Evolutionary conservation across 176 grass and related monocot species (phyloP), one percentile per base, ranked within the genome.

Genomic region (Secale cereale): DNA sequence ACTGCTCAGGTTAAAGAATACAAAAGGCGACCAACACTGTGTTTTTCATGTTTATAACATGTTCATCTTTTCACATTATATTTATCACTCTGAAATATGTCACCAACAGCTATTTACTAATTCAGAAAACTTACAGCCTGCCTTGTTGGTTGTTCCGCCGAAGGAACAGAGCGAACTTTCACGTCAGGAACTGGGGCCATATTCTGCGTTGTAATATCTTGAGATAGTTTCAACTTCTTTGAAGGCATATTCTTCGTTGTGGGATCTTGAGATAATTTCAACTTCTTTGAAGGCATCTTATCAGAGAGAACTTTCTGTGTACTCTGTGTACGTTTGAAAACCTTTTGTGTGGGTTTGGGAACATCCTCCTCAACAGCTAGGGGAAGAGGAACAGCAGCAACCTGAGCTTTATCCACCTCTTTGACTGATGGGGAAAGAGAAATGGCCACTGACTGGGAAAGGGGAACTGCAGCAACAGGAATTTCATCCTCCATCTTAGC

Each of bases 91-190:
- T 45, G 35, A 74, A 72, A 74, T 63, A 83, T 62, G 56, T 29
- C 70, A 29, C 19, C 2, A 30, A 59, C 10, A 85, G 33, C 39
- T 70, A 69, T 31, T 57, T 67, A 87, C 46, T 70, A 60, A 69
- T 81, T 84, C 19, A 85, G 71, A 81, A 30, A 77, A 61, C 57
- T 84, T 91, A 91, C 89, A 64, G 81, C 20, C 8, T 84, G 76
- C 70, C 10, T 84, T 50, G 62, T 61, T 67, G 46, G 32, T 80
- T 26, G 67, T 61, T 80, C 76, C 40, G 27, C 76, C 40, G n/a
- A 48, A 87, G 89, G 81, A 33, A 26, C 76, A 71, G 76, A 13
- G 46, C 8, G 4, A 59, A 43, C 76, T 86, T 54, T 77, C 69
- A 37, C 52, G 10, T 77, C 85, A 71, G 81, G 16, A 57, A 68